Evolutionary conservation across 2,329 filamentous ascomycete species (phyloP).

Genomic region (Calonectria pseudoreteaudii): DNA sequence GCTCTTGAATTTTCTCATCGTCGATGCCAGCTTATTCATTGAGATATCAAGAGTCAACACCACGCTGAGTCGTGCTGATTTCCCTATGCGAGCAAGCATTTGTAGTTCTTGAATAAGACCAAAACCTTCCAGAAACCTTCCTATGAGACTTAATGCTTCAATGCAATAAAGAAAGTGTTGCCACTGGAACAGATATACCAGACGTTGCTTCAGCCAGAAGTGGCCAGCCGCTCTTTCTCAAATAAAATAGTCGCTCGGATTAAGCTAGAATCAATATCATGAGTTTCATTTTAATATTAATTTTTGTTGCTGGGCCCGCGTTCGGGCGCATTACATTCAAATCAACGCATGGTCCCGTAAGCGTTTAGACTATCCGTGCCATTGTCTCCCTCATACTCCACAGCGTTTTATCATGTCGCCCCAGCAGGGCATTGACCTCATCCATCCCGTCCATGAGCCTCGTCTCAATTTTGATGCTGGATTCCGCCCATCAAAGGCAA

Average conservation of each 20-base stretch:
- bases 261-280: neutral
- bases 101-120: constrained; percentile 23
- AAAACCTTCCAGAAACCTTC: neutral
- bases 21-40: too few species aligned
- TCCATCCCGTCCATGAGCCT: neutral
- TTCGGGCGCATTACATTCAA: neutral
- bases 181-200: constrained; percentile 27
- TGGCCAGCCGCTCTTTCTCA: neutral
- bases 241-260: neutral
- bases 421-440: neutral
- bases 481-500: neutral
- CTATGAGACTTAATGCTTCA: constrained; percentile 25
- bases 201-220: neutral
- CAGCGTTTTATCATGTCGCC: neutral
- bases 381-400: neutral
- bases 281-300: neutral
- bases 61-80: too few species aligned
- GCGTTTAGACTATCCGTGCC: neutral
- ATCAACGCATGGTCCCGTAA: neutral
- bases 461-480: neutral
- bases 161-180: constrained; percentile 31
- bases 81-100: too few species aligned
- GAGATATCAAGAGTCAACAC: too few species aligned
- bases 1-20: too few species aligned
- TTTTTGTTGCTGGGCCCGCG: neutral